phyloP scores from a whole-genome alignment of 2,329 filamentous ascomycete species.

The Ceratocystis variospora region DNA sequence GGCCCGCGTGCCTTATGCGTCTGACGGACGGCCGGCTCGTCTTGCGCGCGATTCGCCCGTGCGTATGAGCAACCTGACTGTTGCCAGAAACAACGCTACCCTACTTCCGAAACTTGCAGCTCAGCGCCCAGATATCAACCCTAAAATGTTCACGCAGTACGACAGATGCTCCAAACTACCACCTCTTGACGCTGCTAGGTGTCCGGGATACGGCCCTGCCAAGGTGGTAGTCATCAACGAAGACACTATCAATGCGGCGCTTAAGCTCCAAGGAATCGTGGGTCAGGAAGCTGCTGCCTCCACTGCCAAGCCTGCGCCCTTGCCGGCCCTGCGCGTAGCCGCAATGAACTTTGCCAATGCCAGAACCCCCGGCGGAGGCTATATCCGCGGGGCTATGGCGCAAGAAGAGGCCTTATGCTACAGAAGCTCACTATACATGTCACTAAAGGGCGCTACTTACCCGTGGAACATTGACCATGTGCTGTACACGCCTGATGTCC shows the following conservation, averaged over 20 bases:
- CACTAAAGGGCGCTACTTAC: slow-evolving; percentile 37
- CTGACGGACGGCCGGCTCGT: not conserved
- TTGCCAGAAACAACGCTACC: not conserved
- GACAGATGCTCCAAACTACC: not conserved
- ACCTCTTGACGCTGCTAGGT: not conserved
- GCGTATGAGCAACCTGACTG: not conserved
- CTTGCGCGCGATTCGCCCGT: not conserved
- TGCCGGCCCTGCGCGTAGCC: not conserved
- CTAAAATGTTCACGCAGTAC: not conserved
- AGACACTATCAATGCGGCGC: slow-evolving; percentile 10
- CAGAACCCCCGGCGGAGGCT: slow-evolving; percentile 46
- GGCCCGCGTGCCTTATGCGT: not conserved
- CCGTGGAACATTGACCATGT: slow-evolving; percentile 36
- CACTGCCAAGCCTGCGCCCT: not conserved
- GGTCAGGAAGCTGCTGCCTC: not conserved
- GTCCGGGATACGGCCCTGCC: not conserved
- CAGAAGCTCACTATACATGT: slow-evolving; percentile 40
- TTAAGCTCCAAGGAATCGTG: slow-evolving; percentile 4
- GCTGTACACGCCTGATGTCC: slow-evolving; percentile 47
- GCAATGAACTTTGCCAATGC: slow-evolving; percentile 14
- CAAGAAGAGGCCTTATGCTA: slow-evolving; percentile 60
- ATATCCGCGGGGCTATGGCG: slow-evolving; percentile 45
- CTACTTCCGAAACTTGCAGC: not conserved
- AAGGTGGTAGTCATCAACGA: not conserved
- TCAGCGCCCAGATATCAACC: not conserved